A percentile compares a stretch with the other conserved stretches of the same genome.
Evolutionary conservation across 495 filamentous ascomycete genomes (phyloP).

Genomic region (Penicillium steckii): DNA sequence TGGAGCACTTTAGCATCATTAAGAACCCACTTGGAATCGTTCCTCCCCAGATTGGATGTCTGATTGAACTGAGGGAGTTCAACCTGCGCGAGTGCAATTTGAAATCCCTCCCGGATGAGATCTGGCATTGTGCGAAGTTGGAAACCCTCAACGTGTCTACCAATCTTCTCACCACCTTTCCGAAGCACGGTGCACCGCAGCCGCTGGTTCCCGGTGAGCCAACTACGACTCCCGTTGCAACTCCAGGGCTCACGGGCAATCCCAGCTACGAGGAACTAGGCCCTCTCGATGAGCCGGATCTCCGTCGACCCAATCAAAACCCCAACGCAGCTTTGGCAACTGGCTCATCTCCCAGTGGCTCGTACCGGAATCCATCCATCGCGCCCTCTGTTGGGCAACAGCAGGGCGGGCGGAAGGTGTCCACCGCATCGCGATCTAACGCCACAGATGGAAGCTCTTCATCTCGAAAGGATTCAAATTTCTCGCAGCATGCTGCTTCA

Average conservation of each 20-base stretch:
- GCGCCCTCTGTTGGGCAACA: conserved; percentile 70
- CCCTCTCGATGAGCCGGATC: conserved; percentile 59
- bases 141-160: conserved; percentile 94
- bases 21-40: conserved; percentile 82
- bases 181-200: conserved; percentile 69
- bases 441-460: conserved; percentile 60
- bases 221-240: conserved; percentile 47
- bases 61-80: conserved; percentile 77
- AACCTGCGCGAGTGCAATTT: conserved; percentile 93
- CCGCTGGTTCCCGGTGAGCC: conserved; percentile 57
- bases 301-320: conserved; percentile 79
- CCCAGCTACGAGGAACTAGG: conserved; percentile 77
- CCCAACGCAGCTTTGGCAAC: conserved; percentile 74
- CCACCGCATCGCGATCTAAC: conserved; percentile 64
- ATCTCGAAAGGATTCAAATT: conserved; percentile 82
- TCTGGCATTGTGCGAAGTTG: conserved; percentile 87
- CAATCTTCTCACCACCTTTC: conserved; percentile 86
- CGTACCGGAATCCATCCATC: conserved; percentile 75
- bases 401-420: conserved; percentile 71
- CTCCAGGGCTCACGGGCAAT: conserved; percentile 52
- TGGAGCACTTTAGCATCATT: conserved; percentile 92
- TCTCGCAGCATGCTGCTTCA: conserved; percentile 63
- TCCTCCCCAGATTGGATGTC: conserved; percentile 80
- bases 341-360: conserved; percentile 64
- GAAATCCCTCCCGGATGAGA: conserved; percentile 78